phyloP scores from a whole-genome alignment of 495 filamentous ascomycete genomes.

The Neurospora tetraspora region DNA sequence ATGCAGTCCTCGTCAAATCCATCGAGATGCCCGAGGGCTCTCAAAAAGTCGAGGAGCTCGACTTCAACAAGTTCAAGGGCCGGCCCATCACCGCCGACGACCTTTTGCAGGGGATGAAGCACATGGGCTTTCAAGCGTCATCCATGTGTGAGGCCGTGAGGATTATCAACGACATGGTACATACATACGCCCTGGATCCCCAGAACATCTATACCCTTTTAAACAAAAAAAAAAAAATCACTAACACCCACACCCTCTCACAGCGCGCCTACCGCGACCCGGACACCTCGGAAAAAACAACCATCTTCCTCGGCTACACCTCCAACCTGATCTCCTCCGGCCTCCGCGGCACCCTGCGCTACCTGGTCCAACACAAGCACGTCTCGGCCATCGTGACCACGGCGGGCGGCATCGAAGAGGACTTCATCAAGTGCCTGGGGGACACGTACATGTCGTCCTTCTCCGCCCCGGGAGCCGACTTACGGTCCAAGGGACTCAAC shows the following conservation, averaged over 20 bases:
- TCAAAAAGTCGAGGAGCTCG: slow-evolving; percentile 70
- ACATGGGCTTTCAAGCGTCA: slow-evolving; percentile 88
- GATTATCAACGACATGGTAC: slow-evolving; percentile 93
- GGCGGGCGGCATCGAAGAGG: slow-evolving; percentile 94
- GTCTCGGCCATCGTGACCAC: slow-evolving; percentile 89
- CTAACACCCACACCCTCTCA: neutral
- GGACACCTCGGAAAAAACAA: slow-evolving; percentile 62
- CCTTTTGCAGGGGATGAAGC: slow-evolving; percentile 68
- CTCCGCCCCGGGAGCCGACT: slow-evolving; percentile 56
- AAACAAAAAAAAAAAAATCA: neutral
- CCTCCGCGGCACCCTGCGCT: slow-evolving; percentile 80
- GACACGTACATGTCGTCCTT: slow-evolving; percentile 90
- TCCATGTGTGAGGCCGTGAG: slow-evolving; percentile 72
- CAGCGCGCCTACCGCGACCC: slow-evolving; percentile 69
- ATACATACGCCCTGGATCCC: slow-evolving; percentile 4
- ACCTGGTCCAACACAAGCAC: slow-evolving; percentile 82
- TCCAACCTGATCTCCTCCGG: slow-evolving; percentile 96
- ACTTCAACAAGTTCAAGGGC: slow-evolving; percentile 72
- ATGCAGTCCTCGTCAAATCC: slow-evolving; percentile 84
- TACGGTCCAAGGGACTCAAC: slow-evolving; percentile 79
- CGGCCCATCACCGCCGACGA: slow-evolving; percentile 75
- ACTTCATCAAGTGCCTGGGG: slow-evolving; percentile 94
- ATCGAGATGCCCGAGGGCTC: slow-evolving; percentile 66
- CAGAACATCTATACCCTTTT: neutral
- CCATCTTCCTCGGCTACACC: slow-evolving; percentile 94